A percentile compares a stretch with the other conserved stretches of the same genome.
phyloP scores from a whole-genome alignment of 257 asterid genomes.

The Petunia secreta region DNA sequence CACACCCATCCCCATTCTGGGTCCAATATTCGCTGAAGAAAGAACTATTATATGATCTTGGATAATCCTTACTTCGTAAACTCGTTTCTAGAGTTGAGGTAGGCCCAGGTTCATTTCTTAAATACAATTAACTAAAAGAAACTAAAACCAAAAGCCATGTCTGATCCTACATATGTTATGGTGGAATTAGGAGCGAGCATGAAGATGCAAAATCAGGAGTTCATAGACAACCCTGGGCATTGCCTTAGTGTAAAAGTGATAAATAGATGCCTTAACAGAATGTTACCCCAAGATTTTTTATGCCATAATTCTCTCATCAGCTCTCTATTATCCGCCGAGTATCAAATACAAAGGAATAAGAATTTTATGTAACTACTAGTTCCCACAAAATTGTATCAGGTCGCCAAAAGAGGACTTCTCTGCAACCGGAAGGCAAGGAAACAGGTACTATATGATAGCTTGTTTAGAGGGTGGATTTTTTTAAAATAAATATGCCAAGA shows the following conservation, averaged over 20 bases:
- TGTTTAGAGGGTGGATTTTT: background rate
- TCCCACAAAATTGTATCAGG: conserved; percentile 1
- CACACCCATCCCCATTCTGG: no score
- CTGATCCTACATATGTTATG: background rate
- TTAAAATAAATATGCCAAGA: background rate
- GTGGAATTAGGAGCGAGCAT: background rate
- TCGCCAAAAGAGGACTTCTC: background rate
- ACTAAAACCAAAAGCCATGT: background rate
- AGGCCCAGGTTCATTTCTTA: no score
- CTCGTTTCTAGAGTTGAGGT: no score
- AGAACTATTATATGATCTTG: no score
- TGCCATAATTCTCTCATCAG: conserved; percentile 10
- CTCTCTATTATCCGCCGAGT: background rate
- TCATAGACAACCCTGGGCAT: background rate
- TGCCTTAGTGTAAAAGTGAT: background rate
- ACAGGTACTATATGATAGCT: background rate
- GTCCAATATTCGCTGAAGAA: no score
- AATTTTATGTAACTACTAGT: background rate
- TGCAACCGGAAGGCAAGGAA: background rate
- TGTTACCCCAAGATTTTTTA: background rate
- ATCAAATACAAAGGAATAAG: background rate
- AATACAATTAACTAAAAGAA: background rate
- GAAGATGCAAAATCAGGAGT: conserved; percentile 13
- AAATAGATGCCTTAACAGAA: background rate
- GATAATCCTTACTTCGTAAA: no score